A percentile compares a stretch with the other conserved stretches of the same genome.
Conservation (phyloP, 164 flowering plant genomes). For the Buxus sempervirens region DNA sequence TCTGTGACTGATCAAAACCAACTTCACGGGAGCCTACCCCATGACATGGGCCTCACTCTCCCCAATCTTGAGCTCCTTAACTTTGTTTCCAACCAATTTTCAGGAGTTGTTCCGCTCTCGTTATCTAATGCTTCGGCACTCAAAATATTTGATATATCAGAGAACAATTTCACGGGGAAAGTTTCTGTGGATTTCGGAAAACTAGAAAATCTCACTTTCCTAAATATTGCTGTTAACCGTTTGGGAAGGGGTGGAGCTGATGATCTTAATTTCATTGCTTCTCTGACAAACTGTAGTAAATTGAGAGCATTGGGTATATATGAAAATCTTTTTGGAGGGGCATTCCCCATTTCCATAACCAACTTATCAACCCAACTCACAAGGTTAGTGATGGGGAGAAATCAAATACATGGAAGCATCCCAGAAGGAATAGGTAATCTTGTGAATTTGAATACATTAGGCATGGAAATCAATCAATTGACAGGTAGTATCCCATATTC, state of each 20-base stretch:
- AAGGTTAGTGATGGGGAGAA: neutral
- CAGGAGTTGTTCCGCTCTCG: constrained; percentile 23
- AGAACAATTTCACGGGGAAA: constrained; percentile 19
- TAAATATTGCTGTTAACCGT: constrained; percentile 4
- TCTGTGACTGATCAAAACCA: constrained; percentile 9
- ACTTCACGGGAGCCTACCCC: constrained; percentile 22
- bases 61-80: constrained; percentile 12
- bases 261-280: constrained; percentile 19
- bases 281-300: constrained; percentile 24
- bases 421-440: constrained; percentile 28
- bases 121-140: constrained; percentile 16
- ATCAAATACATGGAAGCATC: constrained; percentile 18
- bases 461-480: constrained; percentile 3
- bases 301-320: neutral
- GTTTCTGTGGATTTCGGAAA: constrained; percentile 15
- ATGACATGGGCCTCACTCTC: constrained; percentile 18
- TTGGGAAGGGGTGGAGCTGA: constrained; percentile 5
- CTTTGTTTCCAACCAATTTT: constrained; percentile 5
- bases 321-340: constrained; percentile 19
- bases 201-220: neutral
- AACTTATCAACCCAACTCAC: constrained; percentile 22
- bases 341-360: constrained; percentile 19
- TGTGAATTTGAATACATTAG: neutral
- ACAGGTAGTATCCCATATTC: constrained; percentile 22
- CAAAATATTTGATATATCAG: neutral